phyloP scores from a whole-genome alignment of 768 basidiomycete species.

The Lactarius hengduanensis region DNA sequence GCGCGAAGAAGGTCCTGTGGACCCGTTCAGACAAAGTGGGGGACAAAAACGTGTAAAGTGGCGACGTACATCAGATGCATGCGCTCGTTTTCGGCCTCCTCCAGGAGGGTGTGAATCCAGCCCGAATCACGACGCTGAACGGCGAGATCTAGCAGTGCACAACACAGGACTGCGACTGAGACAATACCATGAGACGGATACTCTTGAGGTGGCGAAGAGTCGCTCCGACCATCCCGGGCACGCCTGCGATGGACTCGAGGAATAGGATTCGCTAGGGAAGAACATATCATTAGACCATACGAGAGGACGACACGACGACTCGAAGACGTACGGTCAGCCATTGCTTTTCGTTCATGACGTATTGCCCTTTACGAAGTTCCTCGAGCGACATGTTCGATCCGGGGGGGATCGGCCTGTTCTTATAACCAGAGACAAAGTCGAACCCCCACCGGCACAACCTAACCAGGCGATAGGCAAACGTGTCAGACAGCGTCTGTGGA shows the following conservation, averaged over 20 bases:
- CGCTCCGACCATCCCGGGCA: constrained; percentile 95
- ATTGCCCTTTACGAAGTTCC: constrained; percentile 72
- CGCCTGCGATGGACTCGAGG: constrained; percentile 90
- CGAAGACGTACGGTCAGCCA: constrained; percentile 66
- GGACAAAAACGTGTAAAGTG: neutral
- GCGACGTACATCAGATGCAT: constrained; percentile 83
- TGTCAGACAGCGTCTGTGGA: constrained; percentile 67
- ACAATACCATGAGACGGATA: constrained; percentile 76
- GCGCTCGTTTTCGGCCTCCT: constrained; percentile 96
- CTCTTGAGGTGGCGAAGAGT: constrained; percentile 85
- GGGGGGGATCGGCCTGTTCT: constrained; percentile 63
- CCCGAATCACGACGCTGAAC: constrained; percentile 51
- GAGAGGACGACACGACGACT: too few relatives aligned
- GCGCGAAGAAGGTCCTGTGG: constrained; percentile 89
- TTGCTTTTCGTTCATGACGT: constrained; percentile 66
- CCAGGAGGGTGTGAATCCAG: constrained; percentile 91
- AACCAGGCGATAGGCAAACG: constrained; percentile 65
- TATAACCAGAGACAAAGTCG: constrained; percentile 85
- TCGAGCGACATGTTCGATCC: constrained; percentile 63
- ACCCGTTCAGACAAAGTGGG: constrained; percentile 6
- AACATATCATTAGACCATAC: constrained; percentile 34
- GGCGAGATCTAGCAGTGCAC: neutral
- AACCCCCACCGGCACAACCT: constrained; percentile 61
- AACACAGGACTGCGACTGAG: constrained; percentile 5
- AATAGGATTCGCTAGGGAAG: constrained; percentile 52